Conservation (phyloP, 257 asterid genomes). For the Plantago ovata region DNA sequence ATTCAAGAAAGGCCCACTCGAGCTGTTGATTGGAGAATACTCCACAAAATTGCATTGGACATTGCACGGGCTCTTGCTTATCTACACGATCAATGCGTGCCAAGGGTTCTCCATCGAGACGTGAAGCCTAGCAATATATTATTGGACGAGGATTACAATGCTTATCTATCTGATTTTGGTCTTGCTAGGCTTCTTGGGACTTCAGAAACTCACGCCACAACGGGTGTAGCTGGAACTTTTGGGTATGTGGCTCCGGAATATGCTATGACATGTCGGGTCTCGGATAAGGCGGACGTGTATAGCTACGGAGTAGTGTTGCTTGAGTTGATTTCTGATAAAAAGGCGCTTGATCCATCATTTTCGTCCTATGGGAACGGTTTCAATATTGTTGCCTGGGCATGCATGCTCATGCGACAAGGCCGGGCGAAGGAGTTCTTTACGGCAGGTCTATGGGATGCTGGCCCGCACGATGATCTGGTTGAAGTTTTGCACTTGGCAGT, state of each 20-base stretch:
- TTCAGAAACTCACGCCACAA: constrained; percentile 84
- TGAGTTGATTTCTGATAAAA: constrained; percentile 85
- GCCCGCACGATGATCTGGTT: constrained; percentile 87
- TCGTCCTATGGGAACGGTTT: constrained; percentile 86
- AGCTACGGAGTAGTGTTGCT: constrained; percentile 90
- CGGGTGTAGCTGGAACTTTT: constrained; percentile 88
- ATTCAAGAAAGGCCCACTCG: constrained; percentile 70
- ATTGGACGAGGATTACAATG: constrained; percentile 75
- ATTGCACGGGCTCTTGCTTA: constrained; percentile 84
- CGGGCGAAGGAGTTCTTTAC: constrained; percentile 83
- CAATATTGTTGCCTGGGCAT: constrained; percentile 89
- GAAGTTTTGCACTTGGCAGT: constrained; percentile 79
- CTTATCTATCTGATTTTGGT: constrained; percentile 84
- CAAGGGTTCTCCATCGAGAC: constrained; percentile 90
- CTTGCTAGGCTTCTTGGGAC: constrained; percentile 78
- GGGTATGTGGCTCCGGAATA: constrained; percentile 96
- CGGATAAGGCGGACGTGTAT: constrained; percentile 91
- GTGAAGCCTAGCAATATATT: constrained; percentile 92
- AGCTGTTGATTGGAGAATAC: constrained; percentile 84
- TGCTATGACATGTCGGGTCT: constrained; percentile 91
- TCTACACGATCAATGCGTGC: constrained; percentile 86
- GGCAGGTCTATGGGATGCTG: constrained; percentile 75
- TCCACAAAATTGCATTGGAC: constrained; percentile 88
- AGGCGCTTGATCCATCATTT: constrained; percentile 83
- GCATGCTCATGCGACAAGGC: constrained; percentile 79